Percentiles rank a stretch among this genome's conserved stretches.
phyloP scores from a whole-genome alignment of 2,329 filamentous ascomycete genomes.

The Ceratocystis destructans region DNA sequence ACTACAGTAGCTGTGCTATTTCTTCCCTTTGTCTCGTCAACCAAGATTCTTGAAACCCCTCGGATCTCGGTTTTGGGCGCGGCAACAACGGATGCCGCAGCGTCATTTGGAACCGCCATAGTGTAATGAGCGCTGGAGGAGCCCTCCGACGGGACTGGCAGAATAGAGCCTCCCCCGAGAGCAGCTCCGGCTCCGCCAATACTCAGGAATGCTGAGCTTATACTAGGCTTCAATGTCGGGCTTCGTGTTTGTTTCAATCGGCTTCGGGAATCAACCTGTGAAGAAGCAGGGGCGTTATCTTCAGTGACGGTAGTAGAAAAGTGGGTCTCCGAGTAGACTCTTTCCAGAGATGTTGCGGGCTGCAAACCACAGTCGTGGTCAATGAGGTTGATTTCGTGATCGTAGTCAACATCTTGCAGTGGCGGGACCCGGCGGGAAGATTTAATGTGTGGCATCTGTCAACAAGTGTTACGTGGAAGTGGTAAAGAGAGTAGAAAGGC shows the following conservation, averaged over 20 bases:
- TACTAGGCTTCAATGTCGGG: not conserved
- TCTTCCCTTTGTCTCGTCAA: constrained; percentile 1
- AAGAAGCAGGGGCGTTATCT: not conserved
- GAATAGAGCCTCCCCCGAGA: constrained; percentile 11
- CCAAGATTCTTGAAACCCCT: constrained; percentile 12
- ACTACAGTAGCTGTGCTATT: not conserved
- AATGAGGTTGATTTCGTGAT: constrained; percentile 57
- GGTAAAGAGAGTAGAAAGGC: not conserved
- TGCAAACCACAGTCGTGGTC: constrained; percentile 33
- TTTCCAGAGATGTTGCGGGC: not conserved
- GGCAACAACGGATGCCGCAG: constrained; percentile 10
- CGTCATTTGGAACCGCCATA: constrained; percentile 18
- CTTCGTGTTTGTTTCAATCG: not conserved
- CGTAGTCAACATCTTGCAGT: constrained; percentile 48
- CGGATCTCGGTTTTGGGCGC: constrained; percentile 13
- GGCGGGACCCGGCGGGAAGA: constrained; percentile 41
- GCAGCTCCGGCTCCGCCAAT: constrained; percentile 15
- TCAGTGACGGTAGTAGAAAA: not conserved
- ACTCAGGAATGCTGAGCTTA: constrained; percentile 19
- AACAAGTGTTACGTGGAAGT: not conserved
- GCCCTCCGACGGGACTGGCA: constrained; percentile 16
- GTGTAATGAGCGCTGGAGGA: constrained; percentile 8
- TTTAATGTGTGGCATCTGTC: constrained; percentile 18
- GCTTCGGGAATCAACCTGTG: not conserved
- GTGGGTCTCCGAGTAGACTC: not conserved